phyloP scores from a whole-genome alignment of 805 yeast genomes.

The Candida cerambycidarum region DNA sequence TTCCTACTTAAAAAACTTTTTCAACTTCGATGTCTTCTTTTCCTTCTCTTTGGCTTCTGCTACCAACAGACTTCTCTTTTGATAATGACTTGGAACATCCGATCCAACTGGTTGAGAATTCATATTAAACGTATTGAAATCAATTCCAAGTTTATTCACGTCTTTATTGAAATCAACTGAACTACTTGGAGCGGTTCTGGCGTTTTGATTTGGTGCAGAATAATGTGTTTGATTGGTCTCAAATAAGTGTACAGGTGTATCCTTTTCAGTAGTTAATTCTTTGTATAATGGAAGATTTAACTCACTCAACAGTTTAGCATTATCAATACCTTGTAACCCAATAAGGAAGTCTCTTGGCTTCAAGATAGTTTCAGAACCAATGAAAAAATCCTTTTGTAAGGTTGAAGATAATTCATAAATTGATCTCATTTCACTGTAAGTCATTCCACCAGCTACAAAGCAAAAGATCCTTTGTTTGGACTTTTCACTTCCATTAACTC shows the following conservation, averaged over 20 bases:
- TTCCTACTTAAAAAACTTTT: conserved; percentile 44
- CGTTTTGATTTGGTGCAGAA: conserved; percentile 7
- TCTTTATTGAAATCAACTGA: conserved; percentile 3
- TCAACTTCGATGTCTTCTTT: conserved; percentile 47
- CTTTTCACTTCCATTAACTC: conserved; percentile 13
- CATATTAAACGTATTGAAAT: conserved; percentile 15
- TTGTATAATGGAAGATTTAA: conserved; percentile 38
- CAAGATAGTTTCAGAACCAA: conserved; percentile 78
- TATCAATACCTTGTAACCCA: conserved; percentile 42
- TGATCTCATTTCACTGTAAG: conserved; percentile 77
- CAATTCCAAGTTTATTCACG: conserved; percentile 12
- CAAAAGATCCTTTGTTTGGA: conserved; percentile 68
- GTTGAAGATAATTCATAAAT: conserved; percentile 65
- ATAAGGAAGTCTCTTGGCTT: conserved; percentile 52
- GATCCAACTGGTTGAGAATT: conserved; percentile 12
- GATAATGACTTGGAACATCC: conserved; percentile 27
- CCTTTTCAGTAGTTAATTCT: conserved; percentile 27
- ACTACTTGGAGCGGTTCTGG: neutral
- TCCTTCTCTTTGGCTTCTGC: conserved; percentile 22
- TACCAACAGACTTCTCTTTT: conserved; percentile 13
- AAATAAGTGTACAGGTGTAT: conserved; percentile 46
- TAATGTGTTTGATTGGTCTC: conserved; percentile 25
- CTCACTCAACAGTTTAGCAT: conserved; percentile 37
- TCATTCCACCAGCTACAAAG: conserved; percentile 86
- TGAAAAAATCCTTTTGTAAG: conserved; percentile 67